A percentile compares a stretch with the other conserved stretches of the same genome.
Conservation (phyloP, 1,139 yeast species). For the Taiozyma sp. region DNA sequence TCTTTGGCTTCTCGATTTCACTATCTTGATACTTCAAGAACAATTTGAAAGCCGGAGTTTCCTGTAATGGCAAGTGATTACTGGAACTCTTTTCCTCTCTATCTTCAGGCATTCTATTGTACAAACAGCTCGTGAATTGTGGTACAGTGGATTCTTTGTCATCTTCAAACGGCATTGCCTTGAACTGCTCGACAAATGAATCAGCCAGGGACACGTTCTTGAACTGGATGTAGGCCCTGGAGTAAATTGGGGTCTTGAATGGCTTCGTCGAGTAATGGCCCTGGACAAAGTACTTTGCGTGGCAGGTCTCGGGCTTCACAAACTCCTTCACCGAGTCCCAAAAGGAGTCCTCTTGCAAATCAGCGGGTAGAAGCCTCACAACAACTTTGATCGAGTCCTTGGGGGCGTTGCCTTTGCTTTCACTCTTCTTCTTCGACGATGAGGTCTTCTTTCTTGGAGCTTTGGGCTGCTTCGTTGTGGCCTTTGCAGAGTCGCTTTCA, state of each 20-base stretch:
- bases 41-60: slow-evolving; percentile 10
- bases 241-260: slow-evolving; percentile 22
- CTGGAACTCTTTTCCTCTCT: neutral
- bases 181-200: slow-evolving; percentile 11
- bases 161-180: slow-evolving; percentile 15
- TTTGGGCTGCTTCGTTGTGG: neutral
- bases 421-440: neutral
- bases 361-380: slow-evolving; percentile 23
- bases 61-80: neutral
- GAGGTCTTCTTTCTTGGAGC: neutral
- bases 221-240: slow-evolving; percentile 24
- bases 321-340: slow-evolving; percentile 9
- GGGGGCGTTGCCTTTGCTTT: neutral
- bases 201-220: slow-evolving; percentile 10
- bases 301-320: neutral
- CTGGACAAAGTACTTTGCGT: slow-evolving; percentile 15
- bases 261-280: slow-evolving; percentile 23
- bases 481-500: neutral
- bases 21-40: slow-evolving; percentile 15
- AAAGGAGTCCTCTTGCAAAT: slow-evolving; percentile 11
- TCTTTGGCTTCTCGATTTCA: slow-evolving; percentile 16
- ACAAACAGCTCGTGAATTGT: slow-evolving; percentile 10
- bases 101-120: slow-evolving; percentile 12
- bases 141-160: slow-evolving; percentile 19
- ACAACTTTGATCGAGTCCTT: slow-evolving; percentile 12